Percentiles rank a stretch among this genome's conserved stretches.
These are phyloP conservation scores for Tulasnella sp. DNA, from an alignment of 768 basidiomycete genomes.

Conservation along the genomic window DNA sequence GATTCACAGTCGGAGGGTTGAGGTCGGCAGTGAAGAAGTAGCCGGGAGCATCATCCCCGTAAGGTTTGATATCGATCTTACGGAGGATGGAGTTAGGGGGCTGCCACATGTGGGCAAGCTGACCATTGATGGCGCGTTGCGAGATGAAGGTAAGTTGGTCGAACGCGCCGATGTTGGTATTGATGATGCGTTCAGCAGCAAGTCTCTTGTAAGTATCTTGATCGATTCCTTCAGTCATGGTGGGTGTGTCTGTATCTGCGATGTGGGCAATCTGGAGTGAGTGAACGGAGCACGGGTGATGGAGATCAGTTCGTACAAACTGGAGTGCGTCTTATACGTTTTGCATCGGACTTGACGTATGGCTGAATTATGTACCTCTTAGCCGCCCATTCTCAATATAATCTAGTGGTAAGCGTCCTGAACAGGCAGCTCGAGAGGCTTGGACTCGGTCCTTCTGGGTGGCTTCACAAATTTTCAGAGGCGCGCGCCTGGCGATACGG, in stretches of 20 bases:
- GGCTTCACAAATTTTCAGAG: background rate
- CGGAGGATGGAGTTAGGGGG: background rate
- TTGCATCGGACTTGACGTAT: background rate
- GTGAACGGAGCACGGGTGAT: background rate
- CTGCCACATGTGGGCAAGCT: background rate
- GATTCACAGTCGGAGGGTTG: background rate
- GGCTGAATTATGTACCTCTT: background rate
- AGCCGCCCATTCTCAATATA: background rate
- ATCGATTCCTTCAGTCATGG: background rate
- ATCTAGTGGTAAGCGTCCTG: background rate
- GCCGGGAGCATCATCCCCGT: no score
- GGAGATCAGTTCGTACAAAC: background rate
- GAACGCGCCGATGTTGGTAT: background rate
- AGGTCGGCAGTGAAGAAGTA: background rate
- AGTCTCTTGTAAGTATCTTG: background rate
- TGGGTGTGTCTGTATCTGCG: background rate
- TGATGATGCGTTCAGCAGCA: background rate
- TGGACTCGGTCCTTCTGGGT: background rate
- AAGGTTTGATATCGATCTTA: background rate
- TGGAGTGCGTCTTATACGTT: background rate
- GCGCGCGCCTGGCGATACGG: background rate
- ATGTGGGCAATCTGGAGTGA: background rate
- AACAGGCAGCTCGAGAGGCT: background rate
- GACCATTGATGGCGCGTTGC: background rate
- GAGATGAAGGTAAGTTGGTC: background rate